Conservation (phyloP, 2,329 filamentous ascomycete species). For the Ascochyta pisi region DNA sequence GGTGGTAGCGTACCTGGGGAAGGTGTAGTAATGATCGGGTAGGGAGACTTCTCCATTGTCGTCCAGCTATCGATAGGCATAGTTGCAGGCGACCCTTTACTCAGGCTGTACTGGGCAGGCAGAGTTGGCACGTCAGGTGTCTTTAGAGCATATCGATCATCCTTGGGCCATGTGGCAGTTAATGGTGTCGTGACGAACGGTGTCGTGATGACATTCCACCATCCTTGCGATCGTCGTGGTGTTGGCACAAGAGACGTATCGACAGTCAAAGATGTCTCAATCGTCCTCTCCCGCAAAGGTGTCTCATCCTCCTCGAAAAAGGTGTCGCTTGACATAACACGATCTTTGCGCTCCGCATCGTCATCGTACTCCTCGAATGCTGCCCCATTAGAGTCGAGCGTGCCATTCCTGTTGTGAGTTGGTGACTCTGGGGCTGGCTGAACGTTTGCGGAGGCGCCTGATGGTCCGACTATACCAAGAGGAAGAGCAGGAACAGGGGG, state of each 20-base stretch:
- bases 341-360: constrained; percentile 49
- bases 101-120: constrained; percentile 35
- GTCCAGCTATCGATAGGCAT: constrained; percentile 36
- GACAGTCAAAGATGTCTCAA: constrained; percentile 44
- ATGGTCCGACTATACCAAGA: constrained; percentile 24
- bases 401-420: constrained; percentile 39
- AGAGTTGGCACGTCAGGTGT: constrained; percentile 46
- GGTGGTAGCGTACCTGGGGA: constrained; percentile 10
- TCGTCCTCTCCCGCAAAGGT: constrained; percentile 35
- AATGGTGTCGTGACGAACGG: constrained; percentile 62
- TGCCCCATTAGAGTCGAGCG: constrained; percentile 46
- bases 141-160: constrained; percentile 25
- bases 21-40: constrained; percentile 16
- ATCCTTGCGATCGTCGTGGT: constrained; percentile 68
- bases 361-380: constrained; percentile 61
- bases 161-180: constrained; percentile 46
- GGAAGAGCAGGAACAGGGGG: constrained; percentile 59
- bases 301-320: constrained; percentile 73
- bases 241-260: constrained; percentile 55
- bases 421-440: constrained; percentile 8
- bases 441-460: constrained; percentile 6
- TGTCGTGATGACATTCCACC: constrained; percentile 80
- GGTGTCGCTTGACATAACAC: constrained; percentile 65
- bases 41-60: constrained; percentile 30
- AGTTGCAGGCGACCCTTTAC: constrained; percentile 19